Evolutionary conservation across 768 basidiomycete species (phyloP).

Genomic region (Mycena epipterygia): DNA sequence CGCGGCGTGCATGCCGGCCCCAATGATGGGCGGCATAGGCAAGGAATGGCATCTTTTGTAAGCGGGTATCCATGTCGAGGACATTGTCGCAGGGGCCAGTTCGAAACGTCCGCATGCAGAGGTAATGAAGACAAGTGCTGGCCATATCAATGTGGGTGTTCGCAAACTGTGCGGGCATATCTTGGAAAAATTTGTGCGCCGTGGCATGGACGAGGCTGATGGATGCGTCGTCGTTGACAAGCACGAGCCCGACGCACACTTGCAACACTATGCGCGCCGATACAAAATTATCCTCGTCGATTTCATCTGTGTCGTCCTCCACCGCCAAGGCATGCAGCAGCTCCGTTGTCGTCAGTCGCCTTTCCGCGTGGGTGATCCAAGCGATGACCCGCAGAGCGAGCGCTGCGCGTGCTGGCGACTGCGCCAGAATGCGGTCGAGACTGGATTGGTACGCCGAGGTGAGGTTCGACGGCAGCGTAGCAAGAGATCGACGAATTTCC

Average conservation of each 20-base stretch:
- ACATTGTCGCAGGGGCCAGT: slow-evolving; percentile 18
- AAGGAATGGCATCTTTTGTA: slow-evolving; percentile 24
- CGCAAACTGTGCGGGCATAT: slow-evolving; percentile 11
- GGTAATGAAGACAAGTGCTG: slow-evolving; percentile 25
- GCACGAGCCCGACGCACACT: slow-evolving; percentile 26
- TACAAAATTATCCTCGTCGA: slow-evolving; percentile 24
- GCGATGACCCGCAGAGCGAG: slow-evolving; percentile 20
- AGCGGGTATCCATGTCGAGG: slow-evolving; percentile 12
- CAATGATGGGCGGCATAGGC: slow-evolving; percentile 27
- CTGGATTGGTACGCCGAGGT: slow-evolving; percentile 27
- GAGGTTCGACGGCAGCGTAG: slow-evolving; percentile 22
- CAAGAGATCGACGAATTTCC: slow-evolving; percentile 17
- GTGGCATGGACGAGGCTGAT: slow-evolving; percentile 25
- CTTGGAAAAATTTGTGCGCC: slow-evolving; percentile 19
- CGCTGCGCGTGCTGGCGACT: slow-evolving; percentile 11
- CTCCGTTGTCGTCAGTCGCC: slow-evolving; percentile 22
- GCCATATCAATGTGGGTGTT: slow-evolving; percentile 28
- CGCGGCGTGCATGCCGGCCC: slow-evolving; percentile 26
- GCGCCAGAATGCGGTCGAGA: slow-evolving; percentile 23
- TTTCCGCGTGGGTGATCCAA: slow-evolving; percentile 29
- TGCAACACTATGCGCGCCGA: slow-evolving; percentile 16
- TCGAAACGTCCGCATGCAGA: slow-evolving; percentile 20
- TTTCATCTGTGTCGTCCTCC: slow-evolving; percentile 20
- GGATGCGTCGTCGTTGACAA: slow-evolving; percentile 17
- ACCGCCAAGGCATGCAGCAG: slow-evolving; percentile 29